These are phyloP conservation scores for Penicillium simplicissimum DNA, from an alignment of 495 filamentous ascomycete genomes.

Conservation along the genomic window DNA sequence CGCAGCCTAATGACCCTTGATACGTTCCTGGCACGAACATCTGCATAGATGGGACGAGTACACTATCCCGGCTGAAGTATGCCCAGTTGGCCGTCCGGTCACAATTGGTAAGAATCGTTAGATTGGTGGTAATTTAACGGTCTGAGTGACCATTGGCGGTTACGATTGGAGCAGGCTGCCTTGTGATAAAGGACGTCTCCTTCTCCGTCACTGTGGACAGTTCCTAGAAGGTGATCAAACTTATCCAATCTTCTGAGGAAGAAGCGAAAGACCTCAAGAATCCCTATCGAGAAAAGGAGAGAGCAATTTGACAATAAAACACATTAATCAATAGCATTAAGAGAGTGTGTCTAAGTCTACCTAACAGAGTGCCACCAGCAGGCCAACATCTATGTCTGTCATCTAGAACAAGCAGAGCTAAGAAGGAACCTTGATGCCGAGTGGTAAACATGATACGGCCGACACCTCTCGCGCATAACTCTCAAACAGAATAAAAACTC, in stretches of 20 bases:
- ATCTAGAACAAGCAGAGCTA: neutral
- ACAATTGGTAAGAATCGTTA: slow-evolving; percentile 78
- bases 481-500: neutral
- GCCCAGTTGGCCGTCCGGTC: slow-evolving; percentile 71
- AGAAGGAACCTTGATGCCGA: neutral
- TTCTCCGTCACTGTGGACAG: slow-evolving; percentile 41
- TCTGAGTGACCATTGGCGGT: slow-evolving; percentile 63
- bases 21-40: slow-evolving; percentile 69
- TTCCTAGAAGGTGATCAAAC: slow-evolving; percentile 27
- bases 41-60: slow-evolving; percentile 64
- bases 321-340: neutral
- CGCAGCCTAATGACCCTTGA: slow-evolving; percentile 52
- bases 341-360: neutral
- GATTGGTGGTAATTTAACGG: slow-evolving; percentile 69
- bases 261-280: slow-evolving; percentile 24
- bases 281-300: slow-evolving; percentile 16
- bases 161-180: slow-evolving; percentile 42
- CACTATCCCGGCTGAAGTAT: slow-evolving; percentile 65
- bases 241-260: slow-evolving; percentile 22
- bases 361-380: neutral
- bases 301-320: slow-evolving; percentile 1
- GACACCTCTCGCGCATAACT: neutral
- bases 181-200: slow-evolving; percentile 48
- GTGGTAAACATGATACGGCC: neutral
- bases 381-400: neutral